A percentile compares a stretch with the other conserved stretches of the same genome.
Evolutionary conservation across 495 filamentous ascomycete species (phyloP).

Genomic region (Hypoxylon crocopeplum): DNA sequence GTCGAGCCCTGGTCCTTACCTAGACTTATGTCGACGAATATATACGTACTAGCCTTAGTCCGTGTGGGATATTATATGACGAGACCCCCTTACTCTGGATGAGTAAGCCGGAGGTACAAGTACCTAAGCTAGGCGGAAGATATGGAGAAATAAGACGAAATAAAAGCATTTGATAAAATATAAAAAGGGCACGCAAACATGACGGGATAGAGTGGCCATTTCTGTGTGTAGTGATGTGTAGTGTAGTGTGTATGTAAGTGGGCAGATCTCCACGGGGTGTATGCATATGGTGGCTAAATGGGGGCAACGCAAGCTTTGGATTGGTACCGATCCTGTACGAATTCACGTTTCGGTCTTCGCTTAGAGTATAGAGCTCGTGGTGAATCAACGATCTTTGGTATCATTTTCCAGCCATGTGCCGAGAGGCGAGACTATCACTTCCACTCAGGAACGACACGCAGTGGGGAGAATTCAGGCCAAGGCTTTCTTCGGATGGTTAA

Average conservation of each 20-base stretch:
- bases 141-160: conserved; percentile 31
- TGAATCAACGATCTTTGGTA: conserved; percentile 6
- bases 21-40: not conserved
- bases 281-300: conserved; percentile 33
- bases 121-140: conserved; percentile 14
- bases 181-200: conserved; percentile 32
- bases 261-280: conserved; percentile 31
- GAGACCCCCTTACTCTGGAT: conserved; percentile 16
- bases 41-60: not conserved
- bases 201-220: conserved; percentile 35
- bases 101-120: conserved; percentile 9
- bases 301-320: not conserved
- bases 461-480: conserved; percentile 16
- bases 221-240: conserved; percentile 3
- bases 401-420: conserved; percentile 6
- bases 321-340: not conserved
- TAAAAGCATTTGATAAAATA: conserved; percentile 18
- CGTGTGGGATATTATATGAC: conserved; percentile 6
- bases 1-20: conserved; percentile 24
- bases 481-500: conserved; percentile 10
- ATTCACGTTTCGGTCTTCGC: not conserved
- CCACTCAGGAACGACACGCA: conserved; percentile 28
- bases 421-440: conserved; percentile 30
- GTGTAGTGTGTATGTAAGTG: not conserved
- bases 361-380: conserved; percentile 6